A percentile compares a stretch with the other conserved stretches of the same genome.
These are phyloP conservation scores for Ceratobasidium sp. DNA, from an alignment of 1,284 basidiomycete species.

Conservation along the genomic window DNA sequence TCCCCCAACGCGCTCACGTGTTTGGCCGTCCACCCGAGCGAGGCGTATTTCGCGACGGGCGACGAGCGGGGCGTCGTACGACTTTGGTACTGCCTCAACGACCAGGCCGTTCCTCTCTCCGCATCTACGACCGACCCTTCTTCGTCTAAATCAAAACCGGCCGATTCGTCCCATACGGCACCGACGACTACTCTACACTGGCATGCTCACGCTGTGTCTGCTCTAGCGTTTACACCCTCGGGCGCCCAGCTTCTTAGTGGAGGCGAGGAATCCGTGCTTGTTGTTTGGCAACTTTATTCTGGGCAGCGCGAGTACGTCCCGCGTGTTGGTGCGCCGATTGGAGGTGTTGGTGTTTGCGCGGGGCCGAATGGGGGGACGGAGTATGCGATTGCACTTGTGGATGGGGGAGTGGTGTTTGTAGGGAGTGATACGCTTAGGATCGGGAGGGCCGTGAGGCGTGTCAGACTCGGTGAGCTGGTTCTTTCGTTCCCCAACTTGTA, in stretches of 20 bases:
- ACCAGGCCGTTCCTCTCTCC: constrained; percentile 57
- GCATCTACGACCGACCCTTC: constrained; percentile 54
- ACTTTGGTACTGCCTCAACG: constrained; percentile 91
- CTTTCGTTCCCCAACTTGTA: neutral
- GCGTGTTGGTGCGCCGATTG: constrained; percentile 88
- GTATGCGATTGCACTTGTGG: constrained; percentile 85
- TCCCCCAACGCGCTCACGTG: constrained; percentile 85
- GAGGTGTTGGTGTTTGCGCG: constrained; percentile 72
- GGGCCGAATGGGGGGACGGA: constrained; percentile 78
- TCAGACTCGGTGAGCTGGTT: constrained; percentile 76
- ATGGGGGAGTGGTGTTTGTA: constrained; percentile 87
- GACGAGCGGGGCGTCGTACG: constrained; percentile 88
- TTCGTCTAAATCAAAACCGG: constrained; percentile 52
- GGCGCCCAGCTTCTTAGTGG: constrained; percentile 95
- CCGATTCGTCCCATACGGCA: constrained; percentile 77
- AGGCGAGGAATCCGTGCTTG: constrained; percentile 95
- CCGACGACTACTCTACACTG: constrained; percentile 93
- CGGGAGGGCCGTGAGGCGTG: constrained; percentile 80
- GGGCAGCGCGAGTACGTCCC: constrained; percentile 93
- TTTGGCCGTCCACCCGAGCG: constrained; percentile 88
- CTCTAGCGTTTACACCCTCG: constrained; percentile 88
- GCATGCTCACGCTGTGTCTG: constrained; percentile 97
- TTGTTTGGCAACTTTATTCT: constrained; percentile 93
- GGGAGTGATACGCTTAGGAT: constrained; percentile 79
- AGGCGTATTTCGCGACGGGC: constrained; percentile 96